Conservation (phyloP, 164 flowering plant species). For the Protea cynaroides region DNA sequence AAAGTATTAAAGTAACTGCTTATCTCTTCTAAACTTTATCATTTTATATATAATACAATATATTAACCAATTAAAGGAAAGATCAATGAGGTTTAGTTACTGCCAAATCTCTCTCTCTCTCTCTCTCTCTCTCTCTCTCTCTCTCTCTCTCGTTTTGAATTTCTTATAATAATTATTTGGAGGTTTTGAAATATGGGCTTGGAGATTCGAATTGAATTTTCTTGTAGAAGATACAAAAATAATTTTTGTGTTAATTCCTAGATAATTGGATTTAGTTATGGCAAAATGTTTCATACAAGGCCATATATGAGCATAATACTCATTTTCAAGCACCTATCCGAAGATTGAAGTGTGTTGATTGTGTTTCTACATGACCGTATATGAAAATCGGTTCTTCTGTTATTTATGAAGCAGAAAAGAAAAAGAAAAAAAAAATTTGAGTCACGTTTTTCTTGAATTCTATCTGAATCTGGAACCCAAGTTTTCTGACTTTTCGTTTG, state of each 20-base stretch:
- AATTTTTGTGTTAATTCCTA: slow-evolving; percentile 1
- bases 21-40: slow-evolving; percentile 4
- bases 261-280: no score
- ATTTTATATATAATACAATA: slow-evolving; percentile 3
- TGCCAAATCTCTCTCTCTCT: background rate
- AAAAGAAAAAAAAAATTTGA: no score
- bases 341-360: no score
- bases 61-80: no score
- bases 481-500: no score
- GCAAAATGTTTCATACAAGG: no score
- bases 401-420: no score
- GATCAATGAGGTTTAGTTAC: no score
- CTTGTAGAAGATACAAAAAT: slow-evolving; percentile 4
- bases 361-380: background rate
- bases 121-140: background rate
- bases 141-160: background rate
- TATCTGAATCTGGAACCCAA: background rate
- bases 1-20: slow-evolving; percentile 16
- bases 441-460: background rate
- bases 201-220: slow-evolving; percentile 12
- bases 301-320: no score
- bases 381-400: slow-evolving; percentile 3
- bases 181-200: slow-evolving; percentile 29
- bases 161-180: slow-evolving; percentile 5
- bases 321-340: no score